Percentiles rank a stretch among this genome's conserved stretches.
phyloP scores from a whole-genome alignment of 805 yeast genomes.

The Candida sonorensis region DNA sequence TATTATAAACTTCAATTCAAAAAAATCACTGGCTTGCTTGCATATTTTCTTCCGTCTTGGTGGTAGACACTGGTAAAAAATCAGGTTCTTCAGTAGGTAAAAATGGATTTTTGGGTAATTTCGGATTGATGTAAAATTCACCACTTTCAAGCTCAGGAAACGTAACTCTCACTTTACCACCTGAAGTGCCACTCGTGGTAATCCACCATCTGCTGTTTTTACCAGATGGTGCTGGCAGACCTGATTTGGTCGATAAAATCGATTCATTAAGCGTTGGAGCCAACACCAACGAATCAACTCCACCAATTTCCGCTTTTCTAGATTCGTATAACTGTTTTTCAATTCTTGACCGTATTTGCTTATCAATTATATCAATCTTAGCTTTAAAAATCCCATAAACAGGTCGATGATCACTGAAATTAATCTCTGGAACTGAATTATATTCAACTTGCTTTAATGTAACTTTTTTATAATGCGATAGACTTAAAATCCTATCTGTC shows the following conservation, averaged over 20 bases:
- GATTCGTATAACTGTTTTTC: slow-evolving; percentile 49
- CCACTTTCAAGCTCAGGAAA: slow-evolving; percentile 41
- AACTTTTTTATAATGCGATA: slow-evolving; percentile 46
- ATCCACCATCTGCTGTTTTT: slow-evolving; percentile 90
- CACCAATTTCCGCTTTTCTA: slow-evolving; percentile 39
- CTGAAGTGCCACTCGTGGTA: slow-evolving; percentile 30
- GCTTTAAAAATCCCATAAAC: slow-evolving; percentile 70
- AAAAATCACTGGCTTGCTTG: no score
- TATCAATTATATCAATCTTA: slow-evolving; percentile 59
- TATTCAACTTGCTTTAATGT: slow-evolving; percentile 55
- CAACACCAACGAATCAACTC: slow-evolving; percentile 25
- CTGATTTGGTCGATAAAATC: slow-evolving; percentile 28
- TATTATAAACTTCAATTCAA: no score
- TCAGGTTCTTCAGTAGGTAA: slow-evolving; percentile 43
- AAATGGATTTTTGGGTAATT: slow-evolving; percentile 69
- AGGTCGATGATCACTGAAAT: slow-evolving; percentile 87
- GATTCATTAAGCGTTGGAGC: slow-evolving; percentile 13
- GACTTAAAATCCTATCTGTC: slow-evolving; percentile 84
- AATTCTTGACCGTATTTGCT: slow-evolving; percentile 39
- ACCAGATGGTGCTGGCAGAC: slow-evolving; percentile 84
- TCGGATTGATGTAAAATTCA: slow-evolving; percentile 55
- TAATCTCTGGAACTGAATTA: slow-evolving; percentile 46
- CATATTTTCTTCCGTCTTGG: no score
- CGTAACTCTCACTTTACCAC: slow-evolving; percentile 54
- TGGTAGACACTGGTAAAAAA: slow-evolving; percentile 30